A percentile compares a stretch with the other conserved stretches of the same genome.
Conservation (phyloP, 2,329 filamentous ascomycete species). For the Cordyceps pruinosa region DNA sequence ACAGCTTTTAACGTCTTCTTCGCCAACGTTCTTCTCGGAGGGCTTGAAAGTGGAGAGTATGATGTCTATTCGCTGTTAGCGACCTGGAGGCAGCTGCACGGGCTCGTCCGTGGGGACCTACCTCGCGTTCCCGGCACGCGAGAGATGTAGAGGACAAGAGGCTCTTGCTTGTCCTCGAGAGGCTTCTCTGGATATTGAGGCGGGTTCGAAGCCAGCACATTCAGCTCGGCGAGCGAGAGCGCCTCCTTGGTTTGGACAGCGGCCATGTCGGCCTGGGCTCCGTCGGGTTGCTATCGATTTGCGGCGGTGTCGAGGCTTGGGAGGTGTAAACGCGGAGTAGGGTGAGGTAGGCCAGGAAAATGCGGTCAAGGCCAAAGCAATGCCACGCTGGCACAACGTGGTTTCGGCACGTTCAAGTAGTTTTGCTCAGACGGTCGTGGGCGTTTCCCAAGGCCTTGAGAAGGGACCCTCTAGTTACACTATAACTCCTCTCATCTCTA, state of each 20-base stretch:
- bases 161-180: constrained; percentile 58
- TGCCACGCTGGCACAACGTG: neutral
- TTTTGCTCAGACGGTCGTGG: no score
- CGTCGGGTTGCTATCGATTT: neutral
- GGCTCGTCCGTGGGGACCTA: constrained; percentile 30
- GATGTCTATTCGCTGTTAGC: constrained; percentile 53
- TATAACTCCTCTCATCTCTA: no score
- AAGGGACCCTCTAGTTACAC: no score
- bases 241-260: constrained; percentile 55
- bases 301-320: neutral
- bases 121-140: constrained; percentile 86
- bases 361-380: no score
- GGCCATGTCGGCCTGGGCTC: constrained; percentile 1
- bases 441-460: no score
- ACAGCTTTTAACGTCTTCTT: constrained; percentile 76
- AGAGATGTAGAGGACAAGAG: constrained; percentile 83
- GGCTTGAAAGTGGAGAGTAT: constrained; percentile 90
- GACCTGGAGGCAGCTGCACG: no score
- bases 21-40: constrained; percentile 78
- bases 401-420: neutral
- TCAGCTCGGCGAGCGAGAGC: constrained; percentile 72
- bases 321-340: neutral
- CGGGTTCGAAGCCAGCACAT: constrained; percentile 74
- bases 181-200: constrained; percentile 79
- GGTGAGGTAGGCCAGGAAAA: neutral